Conservation (phyloP, 1,284 basidiomycete species). For the Xerocomus amazonicus region DNA sequence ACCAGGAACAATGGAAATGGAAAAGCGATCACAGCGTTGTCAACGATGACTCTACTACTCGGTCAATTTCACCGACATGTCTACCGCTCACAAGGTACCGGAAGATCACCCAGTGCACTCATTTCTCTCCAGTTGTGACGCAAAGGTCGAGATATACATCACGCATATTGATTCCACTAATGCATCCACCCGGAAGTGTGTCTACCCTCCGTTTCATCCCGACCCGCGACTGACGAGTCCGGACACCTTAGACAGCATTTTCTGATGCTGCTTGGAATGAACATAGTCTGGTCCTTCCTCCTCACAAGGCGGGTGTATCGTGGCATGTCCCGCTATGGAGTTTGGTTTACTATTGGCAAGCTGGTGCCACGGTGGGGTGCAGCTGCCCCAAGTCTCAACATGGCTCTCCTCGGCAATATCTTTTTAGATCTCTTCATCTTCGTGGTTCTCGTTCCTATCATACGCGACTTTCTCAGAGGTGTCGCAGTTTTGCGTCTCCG, state of each 20-base stretch:
- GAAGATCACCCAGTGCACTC: slow-evolving; percentile 23
- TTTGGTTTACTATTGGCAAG: slow-evolving; percentile 26
- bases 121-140: slow-evolving; percentile 18
- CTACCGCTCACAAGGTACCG: slow-evolving; percentile 24
- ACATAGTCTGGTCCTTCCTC: slow-evolving; percentile 24
- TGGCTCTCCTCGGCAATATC: slow-evolving; percentile 25
- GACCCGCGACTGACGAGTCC: slow-evolving; percentile 7
- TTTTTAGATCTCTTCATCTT: slow-evolving; percentile 27
- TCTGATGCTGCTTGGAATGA: slow-evolving; percentile 24
- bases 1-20: slow-evolving; percentile 1
- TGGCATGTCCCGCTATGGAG: slow-evolving; percentile 28
- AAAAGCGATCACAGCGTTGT: not conserved
- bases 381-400: slow-evolving; percentile 15
- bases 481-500: slow-evolving; percentile 21
- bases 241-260: slow-evolving; percentile 24
- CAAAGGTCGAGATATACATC: slow-evolving; percentile 27
- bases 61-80: slow-evolving; percentile 17
- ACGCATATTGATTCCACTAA: slow-evolving; percentile 28
- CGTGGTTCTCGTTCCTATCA: slow-evolving; percentile 21
- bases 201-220: not conserved
- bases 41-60: no score
- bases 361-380: slow-evolving; percentile 12
- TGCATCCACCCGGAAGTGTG: slow-evolving; percentile 25
- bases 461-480: slow-evolving; percentile 23
- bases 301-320: slow-evolving; percentile 22